Percentiles rank a stretch among this genome's conserved stretches.
These are phyloP conservation scores for Lactuca sativa DNA, from an alignment of 129 eudicot species.

Conservation along the genomic window DNA sequence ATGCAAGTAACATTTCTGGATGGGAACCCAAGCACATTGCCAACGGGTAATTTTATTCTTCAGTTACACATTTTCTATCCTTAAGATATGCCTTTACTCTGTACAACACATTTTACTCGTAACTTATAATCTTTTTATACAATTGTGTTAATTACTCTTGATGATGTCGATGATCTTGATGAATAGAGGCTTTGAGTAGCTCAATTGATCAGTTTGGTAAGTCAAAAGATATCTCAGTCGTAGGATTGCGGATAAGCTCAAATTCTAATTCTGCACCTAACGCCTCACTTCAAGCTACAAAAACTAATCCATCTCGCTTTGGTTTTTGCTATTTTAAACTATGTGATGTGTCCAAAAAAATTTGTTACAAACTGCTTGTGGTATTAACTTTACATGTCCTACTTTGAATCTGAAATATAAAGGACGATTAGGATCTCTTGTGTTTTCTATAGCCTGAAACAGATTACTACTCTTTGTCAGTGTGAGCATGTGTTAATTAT, in stretches of 20 bases:
- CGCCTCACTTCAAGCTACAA: neutral
- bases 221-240: neutral
- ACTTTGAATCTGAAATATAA: neutral
- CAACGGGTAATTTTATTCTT: conserved; percentile 1
- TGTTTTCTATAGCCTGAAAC: neutral
- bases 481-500: neutral
- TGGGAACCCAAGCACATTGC: neutral
- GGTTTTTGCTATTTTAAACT: neutral
- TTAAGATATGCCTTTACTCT: neutral
- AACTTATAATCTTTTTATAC: neutral
- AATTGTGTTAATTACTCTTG: neutral
- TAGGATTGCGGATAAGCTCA: neutral
- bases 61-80: neutral
- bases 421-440: neutral
- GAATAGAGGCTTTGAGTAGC: neutral
- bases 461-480: neutral
- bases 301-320: neutral
- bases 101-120: neutral
- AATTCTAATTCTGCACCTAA: neutral
- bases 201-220: neutral
- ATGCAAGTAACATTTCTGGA: conserved; percentile 3
- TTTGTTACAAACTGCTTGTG: neutral
- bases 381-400: neutral
- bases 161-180: neutral
- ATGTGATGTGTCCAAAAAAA: too few species aligned